Base-by-base conservation (phyloP, 1,139 yeast species). In the Yamadazyma taylorii region DNA sequence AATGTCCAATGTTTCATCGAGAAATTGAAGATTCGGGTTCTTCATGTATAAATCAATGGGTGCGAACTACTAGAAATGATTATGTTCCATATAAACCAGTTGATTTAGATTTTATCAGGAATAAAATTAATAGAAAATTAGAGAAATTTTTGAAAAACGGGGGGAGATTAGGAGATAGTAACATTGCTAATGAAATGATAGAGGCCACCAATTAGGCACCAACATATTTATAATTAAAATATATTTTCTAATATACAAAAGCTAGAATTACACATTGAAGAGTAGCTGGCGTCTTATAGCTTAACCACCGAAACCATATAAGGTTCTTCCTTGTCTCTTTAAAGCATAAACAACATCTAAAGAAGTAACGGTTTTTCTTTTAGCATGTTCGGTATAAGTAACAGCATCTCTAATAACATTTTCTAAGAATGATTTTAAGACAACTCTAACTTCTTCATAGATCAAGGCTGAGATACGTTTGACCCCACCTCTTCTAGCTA, bases 401-500 rank as follows among this genome's bases (percentile, higher is more conserved):
- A 92, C 97, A 60, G 97, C 97, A 63, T 92, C 97, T 78, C 97
- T 88, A 73, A 92, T 92, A 59, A 90, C 97, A 64, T 86, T 84
- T 75, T 89, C 97, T 66, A 92, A 81, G 85, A 90, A 92, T 45
- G 95, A 79, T 78, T 90, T 90, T 58, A 92, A 80, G 58, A 92
- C 97, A 56, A 86, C 92, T 78, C 98, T 88, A 63, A 94, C 96
- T 79, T 90, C 97, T 77, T 92, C 97, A 78, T 92, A 92, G 72
- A 92, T 90, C 67, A 90, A 79, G 66, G 96, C 97, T 52, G 97
- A 90, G 61, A 92, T 92, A 85, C 97, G 96, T 85, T 92, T 92
- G 66, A 92, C 98, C 87, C 98, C 98, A 78, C 98, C 98, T 87
- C 98, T 89, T 84, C 98, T 90, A 45, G 98, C 98, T 64, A 92